Percentiles rank a stretch among this genome's conserved stretches.
Conservation (phyloP, 352 stramenopile genomes). For the Phytophthora sp. region DNA sequence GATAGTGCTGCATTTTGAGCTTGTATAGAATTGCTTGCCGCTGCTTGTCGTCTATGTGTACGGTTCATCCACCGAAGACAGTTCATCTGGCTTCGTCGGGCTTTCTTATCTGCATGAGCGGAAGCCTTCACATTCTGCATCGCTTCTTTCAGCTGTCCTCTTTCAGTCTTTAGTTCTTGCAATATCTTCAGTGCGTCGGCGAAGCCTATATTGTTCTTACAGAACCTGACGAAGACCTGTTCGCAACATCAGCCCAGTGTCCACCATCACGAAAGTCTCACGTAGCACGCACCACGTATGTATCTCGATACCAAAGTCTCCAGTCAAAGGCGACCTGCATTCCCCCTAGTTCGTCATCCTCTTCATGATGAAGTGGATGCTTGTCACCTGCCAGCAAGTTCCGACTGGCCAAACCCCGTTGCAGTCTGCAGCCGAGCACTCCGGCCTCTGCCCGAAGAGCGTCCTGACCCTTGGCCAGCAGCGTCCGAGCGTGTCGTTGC, state of each 20-base stretch:
- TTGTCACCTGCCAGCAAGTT: slow-evolving; percentile 28
- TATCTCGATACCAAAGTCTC: slow-evolving; percentile 61
- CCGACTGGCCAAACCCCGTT: slow-evolving; percentile 40
- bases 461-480: slow-evolving; percentile 32
- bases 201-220: slow-evolving; percentile 42
- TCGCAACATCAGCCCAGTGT: not conserved
- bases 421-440: slow-evolving; percentile 29
- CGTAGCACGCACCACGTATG: slow-evolving; percentile 40
- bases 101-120: slow-evolving; percentile 54
- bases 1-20: slow-evolving; percentile 51
- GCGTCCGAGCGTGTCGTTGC: slow-evolving; percentile 33
- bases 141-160: slow-evolving; percentile 52
- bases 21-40: slow-evolving; percentile 35
- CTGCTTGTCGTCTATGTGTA: slow-evolving; percentile 50
- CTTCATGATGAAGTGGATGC: not conserved
- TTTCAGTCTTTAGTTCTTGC: slow-evolving; percentile 55
- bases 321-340: slow-evolving; percentile 43
- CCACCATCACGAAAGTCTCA: not conserved
- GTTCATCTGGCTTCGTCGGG: slow-evolving; percentile 66
- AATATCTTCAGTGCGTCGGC: slow-evolving; percentile 40
- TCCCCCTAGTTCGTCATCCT: not conserved
- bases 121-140: slow-evolving; percentile 53
- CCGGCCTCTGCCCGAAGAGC: slow-evolving; percentile 18
- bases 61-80: slow-evolving; percentile 75
- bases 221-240: slow-evolving; percentile 43